These are phyloP conservation scores for Neurospora africana DNA, from an alignment of 495 filamentous ascomycete genomes.

Conservation along the genomic window DNA sequence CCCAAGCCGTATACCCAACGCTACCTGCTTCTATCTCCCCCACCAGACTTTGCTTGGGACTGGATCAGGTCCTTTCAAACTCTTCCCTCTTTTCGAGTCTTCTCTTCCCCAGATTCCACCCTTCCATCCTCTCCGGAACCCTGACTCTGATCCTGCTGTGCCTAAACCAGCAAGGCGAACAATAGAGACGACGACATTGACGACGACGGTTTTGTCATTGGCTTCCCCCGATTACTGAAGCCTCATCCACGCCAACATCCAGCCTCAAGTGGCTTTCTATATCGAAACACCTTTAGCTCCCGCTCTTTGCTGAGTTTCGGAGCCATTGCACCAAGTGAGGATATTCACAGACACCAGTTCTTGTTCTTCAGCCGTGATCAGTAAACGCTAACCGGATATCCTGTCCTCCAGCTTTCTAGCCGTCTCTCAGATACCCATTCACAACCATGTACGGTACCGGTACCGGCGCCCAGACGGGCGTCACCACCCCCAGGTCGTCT, in stretches of 20 bases:
- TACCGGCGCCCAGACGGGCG: slow-evolving; percentile 82
- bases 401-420: not conserved
- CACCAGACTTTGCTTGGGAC: not conserved
- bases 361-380: not conserved
- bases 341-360: not conserved
- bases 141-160: not conserved
- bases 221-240: not conserved
- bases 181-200: not conserved
- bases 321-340: slow-evolving; percentile 8
- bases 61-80: not conserved
- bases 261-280: not conserved
- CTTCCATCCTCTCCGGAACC: not conserved
- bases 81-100: not conserved
- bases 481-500: slow-evolving; percentile 83
- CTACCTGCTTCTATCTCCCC: not conserved
- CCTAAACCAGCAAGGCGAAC: not conserved
- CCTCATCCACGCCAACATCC: not conserved
- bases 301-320: slow-evolving; percentile 33
- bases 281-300: slow-evolving; percentile 12
- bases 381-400: not conserved
- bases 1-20: not conserved
- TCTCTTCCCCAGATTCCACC: not conserved
- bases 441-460: slow-evolving; percentile 71
- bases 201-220: not conserved
- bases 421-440: slow-evolving; percentile 16